These are phyloP conservation scores for Rugosomyces carneus DNA, from an alignment of 1,284 basidiomycete genomes.

Conservation along the genomic window DNA sequence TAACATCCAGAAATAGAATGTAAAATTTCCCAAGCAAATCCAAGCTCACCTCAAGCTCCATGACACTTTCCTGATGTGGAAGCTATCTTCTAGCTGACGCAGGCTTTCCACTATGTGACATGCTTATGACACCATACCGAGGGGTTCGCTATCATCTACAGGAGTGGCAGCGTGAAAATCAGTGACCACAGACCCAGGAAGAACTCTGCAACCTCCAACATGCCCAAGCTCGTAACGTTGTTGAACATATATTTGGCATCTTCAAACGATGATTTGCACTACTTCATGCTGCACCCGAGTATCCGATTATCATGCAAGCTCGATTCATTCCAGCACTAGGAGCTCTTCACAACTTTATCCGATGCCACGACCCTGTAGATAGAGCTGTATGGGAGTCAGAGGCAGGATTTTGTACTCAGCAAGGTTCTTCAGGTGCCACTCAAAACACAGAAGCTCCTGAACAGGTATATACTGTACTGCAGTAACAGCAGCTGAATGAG, in stretches of 20 bases:
- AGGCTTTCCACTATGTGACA: conserved; percentile 10
- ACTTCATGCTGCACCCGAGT: conserved; percentile 24
- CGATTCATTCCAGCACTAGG: conserved; percentile 23
- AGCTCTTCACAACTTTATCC: conserved; percentile 34
- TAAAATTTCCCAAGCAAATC: no score
- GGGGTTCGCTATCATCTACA: conserved; percentile 10
- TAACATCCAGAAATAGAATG: no score
- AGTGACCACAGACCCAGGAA: conserved; percentile 11
- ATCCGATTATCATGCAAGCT: no score
- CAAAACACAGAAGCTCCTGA: conserved; percentile 7
- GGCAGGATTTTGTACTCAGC: no score
- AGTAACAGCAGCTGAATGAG: conserved; percentile 17
- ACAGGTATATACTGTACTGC: conserved; percentile 5
- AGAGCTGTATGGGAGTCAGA: neutral
- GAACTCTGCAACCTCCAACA: conserved; percentile 38
- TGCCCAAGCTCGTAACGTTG: conserved; percentile 30
- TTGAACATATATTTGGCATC: conserved; percentile 38
- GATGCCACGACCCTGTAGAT: conserved; percentile 22
- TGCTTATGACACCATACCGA: conserved; percentile 6
- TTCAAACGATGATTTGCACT: conserved; percentile 29
- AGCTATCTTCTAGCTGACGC: conserved; percentile 31
- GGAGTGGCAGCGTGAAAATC: conserved; percentile 4
- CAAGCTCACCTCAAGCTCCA: no score
- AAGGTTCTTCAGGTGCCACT: no score
- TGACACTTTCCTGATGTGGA: no score